Conservation (phyloP, 2,329 filamentous ascomycete species). For the Pseudocercospora vitis region DNA sequence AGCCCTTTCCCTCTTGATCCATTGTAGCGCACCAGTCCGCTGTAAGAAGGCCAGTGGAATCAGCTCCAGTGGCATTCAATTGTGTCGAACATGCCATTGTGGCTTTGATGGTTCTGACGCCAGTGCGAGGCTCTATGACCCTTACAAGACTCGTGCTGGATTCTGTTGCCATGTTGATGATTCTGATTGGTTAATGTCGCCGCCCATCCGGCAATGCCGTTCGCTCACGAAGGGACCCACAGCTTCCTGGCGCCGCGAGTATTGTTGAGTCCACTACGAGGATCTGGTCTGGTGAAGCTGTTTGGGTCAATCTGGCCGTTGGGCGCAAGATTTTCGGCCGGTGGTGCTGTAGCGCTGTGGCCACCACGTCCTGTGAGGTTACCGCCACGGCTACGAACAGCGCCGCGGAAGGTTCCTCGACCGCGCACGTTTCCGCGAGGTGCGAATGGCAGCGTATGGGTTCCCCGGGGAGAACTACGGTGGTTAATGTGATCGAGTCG, state of each 20-base stretch:
- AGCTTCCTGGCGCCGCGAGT: constrained; percentile 36
- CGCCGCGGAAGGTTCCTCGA: constrained; percentile 31
- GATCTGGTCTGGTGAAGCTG: constrained; percentile 38
- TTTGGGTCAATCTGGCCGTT: constrained; percentile 40
- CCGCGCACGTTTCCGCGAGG: constrained; percentile 29
- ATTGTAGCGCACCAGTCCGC: too few species aligned
- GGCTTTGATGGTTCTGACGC: neutral
- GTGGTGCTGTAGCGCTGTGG: constrained; percentile 10
- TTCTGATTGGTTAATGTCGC: constrained; percentile 1
- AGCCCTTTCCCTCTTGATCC: too few species aligned
- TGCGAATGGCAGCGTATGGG: constrained; percentile 21
- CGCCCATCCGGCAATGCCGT: constrained; percentile 12
- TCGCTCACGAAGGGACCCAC: constrained; percentile 38
- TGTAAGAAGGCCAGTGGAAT: neutral
- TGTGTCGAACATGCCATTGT: neutral
- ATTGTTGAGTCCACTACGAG: constrained; percentile 30
- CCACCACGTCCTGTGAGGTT: constrained; percentile 27
- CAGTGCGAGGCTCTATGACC: neutral
- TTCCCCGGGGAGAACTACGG: constrained; percentile 24
- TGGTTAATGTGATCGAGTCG: constrained; percentile 8
- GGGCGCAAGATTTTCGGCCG: constrained; percentile 9
- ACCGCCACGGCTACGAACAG: constrained; percentile 25
- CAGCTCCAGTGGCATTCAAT: neutral
- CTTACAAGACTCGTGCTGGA: neutral
- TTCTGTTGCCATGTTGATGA: neutral